Evolutionary conservation across 108 stramenopile genomes (phyloP).

Genomic region (Chaetoceros tenuissimus): DNA sequence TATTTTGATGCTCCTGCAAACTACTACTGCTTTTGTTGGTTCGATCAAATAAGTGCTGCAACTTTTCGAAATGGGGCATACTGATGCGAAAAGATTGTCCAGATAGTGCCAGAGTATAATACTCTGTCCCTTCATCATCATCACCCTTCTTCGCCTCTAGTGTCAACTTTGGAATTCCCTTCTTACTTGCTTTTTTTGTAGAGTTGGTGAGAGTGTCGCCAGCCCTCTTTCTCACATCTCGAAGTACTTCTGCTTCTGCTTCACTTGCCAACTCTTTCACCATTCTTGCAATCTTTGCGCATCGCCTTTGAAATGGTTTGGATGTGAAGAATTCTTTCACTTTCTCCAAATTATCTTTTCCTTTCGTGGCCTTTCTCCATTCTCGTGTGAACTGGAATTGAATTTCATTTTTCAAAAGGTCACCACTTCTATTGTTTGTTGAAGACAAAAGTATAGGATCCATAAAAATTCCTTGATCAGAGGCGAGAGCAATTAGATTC

Average conservation of each 20-base stretch:
- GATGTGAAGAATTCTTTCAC: background rate
- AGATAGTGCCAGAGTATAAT: constrained; percentile 26
- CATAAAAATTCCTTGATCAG: background rate
- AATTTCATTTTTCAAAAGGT: background rate
- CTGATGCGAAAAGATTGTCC: constrained; percentile 56
- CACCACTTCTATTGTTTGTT: background rate
- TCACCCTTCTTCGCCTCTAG: constrained; percentile 8
- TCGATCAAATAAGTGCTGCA: constrained; percentile 39
- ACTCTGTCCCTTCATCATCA: constrained; percentile 5
- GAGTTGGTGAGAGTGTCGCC: constrained; percentile 1
- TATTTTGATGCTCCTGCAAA: constrained; percentile 5
- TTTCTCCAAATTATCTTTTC: background rate
- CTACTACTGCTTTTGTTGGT: constrained; percentile 5
- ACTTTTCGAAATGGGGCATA: constrained; percentile 46
- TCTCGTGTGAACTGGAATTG: constrained; percentile 1
- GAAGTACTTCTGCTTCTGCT: constrained; percentile 1
- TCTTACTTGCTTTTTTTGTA: constrained; percentile 3
- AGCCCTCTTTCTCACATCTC: constrained; percentile 17
- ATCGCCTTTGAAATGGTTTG: background rate
- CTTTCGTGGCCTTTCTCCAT: background rate
- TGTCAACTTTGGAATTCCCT: constrained; percentile 33
- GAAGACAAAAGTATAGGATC: background rate
- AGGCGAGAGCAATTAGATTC: background rate
- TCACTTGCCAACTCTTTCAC: background rate
- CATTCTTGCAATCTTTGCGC: background rate